Evolutionary conservation across 2,329 filamentous ascomycete species (phyloP), one percentile per base, ranked within the genome.

Genomic region (Magnaporthiopsis poae): DNA sequence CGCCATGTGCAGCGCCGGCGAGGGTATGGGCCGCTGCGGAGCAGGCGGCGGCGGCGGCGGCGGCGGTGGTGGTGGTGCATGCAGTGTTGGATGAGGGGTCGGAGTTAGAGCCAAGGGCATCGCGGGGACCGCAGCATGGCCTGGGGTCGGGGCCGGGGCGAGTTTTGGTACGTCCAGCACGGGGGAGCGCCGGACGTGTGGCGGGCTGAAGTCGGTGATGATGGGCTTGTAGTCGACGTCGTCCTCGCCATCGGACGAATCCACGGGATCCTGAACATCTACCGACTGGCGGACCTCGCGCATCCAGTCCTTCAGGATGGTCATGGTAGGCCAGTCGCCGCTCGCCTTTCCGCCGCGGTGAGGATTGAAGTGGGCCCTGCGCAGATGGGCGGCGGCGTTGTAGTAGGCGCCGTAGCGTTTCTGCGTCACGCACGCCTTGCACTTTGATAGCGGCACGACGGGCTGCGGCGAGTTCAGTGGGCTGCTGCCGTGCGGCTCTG

Each of bases 351-450:
- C 84, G 11, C 83, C 83, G n/a, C 83, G 80, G 74, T 64, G 63
- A 7, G 63, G 63, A 29, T 64, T 90, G 81, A 97, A 98, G 75
- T 98, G 94, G 0, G 90, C 89, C 64, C 94, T 88, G 61, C 93
- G 86, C 12, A 98, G 83, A 75, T 98, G 94, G 0, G 92, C 94
- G 0, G 92, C 92, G 0, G 93, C 94, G 72, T 98, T 98, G 79
- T 98, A 97, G 79, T 97, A 95, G 21, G 90, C 91, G 84, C 84
- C 68, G 63, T 31, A 68, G 18, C 31, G 84, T 80, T 96, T 97
- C 66, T 84, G 79, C 61, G 84, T 83, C 63, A 83, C 84, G 76
- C 94, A 98, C 63, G 90, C 86, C 77, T 96, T 96, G 84, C 93
- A 97, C 70, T 90, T 89, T 63, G 81, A 80, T 39, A 98, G 83